Percentiles rank a stretch among this genome's conserved stretches.
phyloP scores from a whole-genome alignment of 306 rosid species.

The Sophora flavescens region DNA sequence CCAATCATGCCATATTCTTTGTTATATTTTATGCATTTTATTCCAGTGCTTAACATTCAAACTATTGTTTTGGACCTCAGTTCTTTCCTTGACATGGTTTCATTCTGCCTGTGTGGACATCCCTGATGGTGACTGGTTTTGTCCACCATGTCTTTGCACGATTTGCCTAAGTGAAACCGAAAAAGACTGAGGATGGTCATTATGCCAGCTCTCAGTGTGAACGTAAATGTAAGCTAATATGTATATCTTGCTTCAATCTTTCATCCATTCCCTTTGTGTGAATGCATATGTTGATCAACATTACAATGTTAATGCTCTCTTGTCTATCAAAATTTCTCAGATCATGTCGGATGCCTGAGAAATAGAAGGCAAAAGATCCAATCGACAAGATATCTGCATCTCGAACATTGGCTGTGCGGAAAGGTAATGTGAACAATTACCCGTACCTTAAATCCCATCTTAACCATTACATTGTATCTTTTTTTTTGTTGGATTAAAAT shows the following conservation, averaged over 20 bases:
- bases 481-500: background rate
- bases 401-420: slow-evolving; percentile 67
- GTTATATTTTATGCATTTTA: slow-evolving; percentile 16
- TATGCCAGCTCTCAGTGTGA: slow-evolving; percentile 82
- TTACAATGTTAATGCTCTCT: slow-evolving; percentile 18
- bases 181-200: slow-evolving; percentile 40
- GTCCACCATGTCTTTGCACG: slow-evolving; percentile 81
- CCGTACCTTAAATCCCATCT: slow-evolving; percentile 22
- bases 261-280: slow-evolving; percentile 23
- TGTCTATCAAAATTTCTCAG: slow-evolving; percentile 55
- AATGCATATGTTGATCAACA: too few relatives aligned
- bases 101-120: slow-evolving; percentile 57
- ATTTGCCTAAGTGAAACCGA: slow-evolving; percentile 59
- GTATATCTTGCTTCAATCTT: slow-evolving; percentile 39
- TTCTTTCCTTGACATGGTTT: slow-evolving; percentile 42
- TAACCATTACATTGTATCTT: slow-evolving; percentile 18
- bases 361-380: slow-evolving; percentile 36
- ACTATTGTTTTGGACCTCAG: slow-evolving; percentile 41
- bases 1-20: slow-evolving; percentile 36
- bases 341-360: slow-evolving; percentile 69
- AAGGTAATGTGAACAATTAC: slow-evolving; percentile 72
- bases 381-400: slow-evolving; percentile 42
- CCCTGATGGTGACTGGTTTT: slow-evolving; percentile 95
- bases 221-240: slow-evolving; percentile 65
- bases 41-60: background rate